Conservation (phyloP, 768 basidiomycete genomes). For the Collybia sp. region DNA sequence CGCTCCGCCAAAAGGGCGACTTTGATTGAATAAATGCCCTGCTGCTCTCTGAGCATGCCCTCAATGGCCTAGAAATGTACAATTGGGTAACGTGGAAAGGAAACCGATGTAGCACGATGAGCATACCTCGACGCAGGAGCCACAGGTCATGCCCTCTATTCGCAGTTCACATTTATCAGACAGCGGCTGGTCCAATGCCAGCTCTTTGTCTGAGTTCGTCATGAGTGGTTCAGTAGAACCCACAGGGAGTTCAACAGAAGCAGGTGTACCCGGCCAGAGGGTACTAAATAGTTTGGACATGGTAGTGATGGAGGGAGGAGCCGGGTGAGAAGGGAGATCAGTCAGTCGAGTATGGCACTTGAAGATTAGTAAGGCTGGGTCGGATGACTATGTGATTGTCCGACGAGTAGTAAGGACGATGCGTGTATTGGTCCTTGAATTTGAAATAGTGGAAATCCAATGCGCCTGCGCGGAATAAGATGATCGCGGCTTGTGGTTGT, state of each 20-base stretch:
- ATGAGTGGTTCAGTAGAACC: constrained; percentile 15
- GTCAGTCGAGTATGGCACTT: too few species aligned
- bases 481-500: neutral
- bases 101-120: neutral
- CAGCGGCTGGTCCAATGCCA: constrained; percentile 15
- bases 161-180: constrained; percentile 68
- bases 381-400: too few species aligned
- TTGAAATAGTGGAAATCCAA: neutral
- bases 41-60: constrained; percentile 71
- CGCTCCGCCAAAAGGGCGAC: constrained; percentile 98
- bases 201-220: constrained; percentile 14
- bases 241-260: constrained; percentile 10
- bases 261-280: neutral
- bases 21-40: constrained; percentile 88
- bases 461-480: neutral
- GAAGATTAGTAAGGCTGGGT: too few species aligned
- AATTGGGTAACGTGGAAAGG: neutral
- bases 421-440: too few species aligned
- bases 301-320: neutral
- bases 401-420: too few species aligned
- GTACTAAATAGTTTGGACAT: neutral
- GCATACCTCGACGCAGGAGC: constrained; percentile 81
- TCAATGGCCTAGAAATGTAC: constrained; percentile 63
- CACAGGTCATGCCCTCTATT: constrained; percentile 90
- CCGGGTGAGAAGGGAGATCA: too few species aligned